Conservation (phyloP, 2,329 filamentous ascomycete species). For the Alternaria arbusti region DNA sequence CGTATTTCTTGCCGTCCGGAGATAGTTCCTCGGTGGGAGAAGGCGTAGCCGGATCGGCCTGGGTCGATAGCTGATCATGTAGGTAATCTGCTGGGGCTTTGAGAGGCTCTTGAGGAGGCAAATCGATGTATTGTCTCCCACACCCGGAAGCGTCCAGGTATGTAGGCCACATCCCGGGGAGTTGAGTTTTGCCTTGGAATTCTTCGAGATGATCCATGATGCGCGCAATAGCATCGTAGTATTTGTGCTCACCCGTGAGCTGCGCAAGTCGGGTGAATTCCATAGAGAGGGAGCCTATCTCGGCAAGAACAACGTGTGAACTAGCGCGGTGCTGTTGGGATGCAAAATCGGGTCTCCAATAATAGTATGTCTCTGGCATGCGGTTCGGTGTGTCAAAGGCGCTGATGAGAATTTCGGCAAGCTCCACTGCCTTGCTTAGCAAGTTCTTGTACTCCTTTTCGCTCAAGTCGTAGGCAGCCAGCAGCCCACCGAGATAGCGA, state of each 20-base stretch:
- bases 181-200: constrained; percentile 53
- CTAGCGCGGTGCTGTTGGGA: constrained; percentile 50
- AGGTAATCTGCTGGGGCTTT: constrained; percentile 15
- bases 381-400: constrained; percentile 72
- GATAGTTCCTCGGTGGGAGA: constrained; percentile 29
- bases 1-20: constrained; percentile 42
- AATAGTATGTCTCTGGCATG: constrained; percentile 68
- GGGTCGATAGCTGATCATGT: neutral
- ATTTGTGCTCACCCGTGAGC: constrained; percentile 55
- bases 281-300: constrained; percentile 57
- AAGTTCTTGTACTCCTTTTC: constrained; percentile 58
- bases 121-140: constrained; percentile 33
- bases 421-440: constrained; percentile 66
- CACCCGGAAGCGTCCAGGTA: constrained; percentile 53
- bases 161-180: constrained; percentile 59
- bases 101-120: constrained; percentile 32
- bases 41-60: constrained; percentile 9
- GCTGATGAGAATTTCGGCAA: constrained; percentile 69
- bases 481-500: constrained; percentile 71
- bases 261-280: constrained; percentile 58
- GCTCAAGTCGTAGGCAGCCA: constrained; percentile 74
- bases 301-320: constrained; percentile 52
- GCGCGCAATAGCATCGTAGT: constrained; percentile 56
- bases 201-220: constrained; percentile 53
- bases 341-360: constrained; percentile 56